Evolutionary conservation across 768 basidiomycete species (phyloP), one percentile per base, ranked within the genome.

Genomic region (Tylopilus plumbeoviolaceoides): DNA sequence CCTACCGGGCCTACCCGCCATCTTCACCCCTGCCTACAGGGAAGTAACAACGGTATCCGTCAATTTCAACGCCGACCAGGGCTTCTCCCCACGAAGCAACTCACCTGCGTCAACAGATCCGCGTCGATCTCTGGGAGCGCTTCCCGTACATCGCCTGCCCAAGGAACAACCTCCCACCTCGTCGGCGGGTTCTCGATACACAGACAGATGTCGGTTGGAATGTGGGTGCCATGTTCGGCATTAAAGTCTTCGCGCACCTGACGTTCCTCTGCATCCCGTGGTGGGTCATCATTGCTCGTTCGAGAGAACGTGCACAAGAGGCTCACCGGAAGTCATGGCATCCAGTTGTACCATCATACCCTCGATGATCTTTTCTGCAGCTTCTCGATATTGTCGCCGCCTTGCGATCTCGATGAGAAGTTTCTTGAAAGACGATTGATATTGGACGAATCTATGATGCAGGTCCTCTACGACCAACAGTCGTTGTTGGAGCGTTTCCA

Each of bases 131-230:
- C 75, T 1, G 89, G 89, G 28, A 90, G 69, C 9, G 70, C 71
- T 65, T 91, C 89, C 17, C 70, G 63, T 7, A 64, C 55, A 36
- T 85, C 82, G 6, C 79, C 81, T 23, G 77, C 70, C 66, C 71
- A 75, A 0, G 89, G 83, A 1, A 79, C 63, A 12, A 90, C 75
- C 54, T 85, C 80, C 84, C 85, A 90, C 48, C 75, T 76, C 35
- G 87, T 89, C 10, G 90, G 90, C 10, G 78, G 68, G 64, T 91
- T 87, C 57, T 79, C 81, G 48, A 91, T 82, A 54, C 80, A 88
- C 15, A 91, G 71, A 63, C 91, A 92, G 36, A 93, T 76, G 58
- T 93, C 91, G 57, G 84, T 79, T 1, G 90, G 90, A 2, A 93
- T 76, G 64, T 86, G 80, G 12, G 76, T 75, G 0, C 89, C 90